These are phyloP conservation scores for Pinguiococcus pyrenoidosus DNA, from an alignment of 108 stramenopile species.

Conservation along the genomic window DNA sequence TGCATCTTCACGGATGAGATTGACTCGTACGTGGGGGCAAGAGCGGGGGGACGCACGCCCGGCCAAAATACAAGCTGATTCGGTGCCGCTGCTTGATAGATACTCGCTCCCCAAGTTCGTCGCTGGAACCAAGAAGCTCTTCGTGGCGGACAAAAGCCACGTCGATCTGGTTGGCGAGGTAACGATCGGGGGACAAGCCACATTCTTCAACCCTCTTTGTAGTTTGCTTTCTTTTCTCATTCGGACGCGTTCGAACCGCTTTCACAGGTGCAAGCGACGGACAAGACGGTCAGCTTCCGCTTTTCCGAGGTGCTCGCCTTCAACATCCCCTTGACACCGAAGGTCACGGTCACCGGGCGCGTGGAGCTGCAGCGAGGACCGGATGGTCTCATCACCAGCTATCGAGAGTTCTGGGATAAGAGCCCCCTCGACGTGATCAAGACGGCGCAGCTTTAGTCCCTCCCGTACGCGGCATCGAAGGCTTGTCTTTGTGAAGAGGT, in stretches of 20 bases:
- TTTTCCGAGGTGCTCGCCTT: constrained; percentile 67
- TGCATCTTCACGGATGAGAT: constrained; percentile 72
- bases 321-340: constrained; percentile 58
- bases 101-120: constrained; percentile 24
- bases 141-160: constrained; percentile 32
- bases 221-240: no score
- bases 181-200: no score
- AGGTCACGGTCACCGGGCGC: constrained; percentile 49
- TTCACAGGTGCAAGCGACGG: constrained; percentile 17
- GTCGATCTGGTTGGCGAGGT: constrained; percentile 20
- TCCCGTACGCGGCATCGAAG: no score
- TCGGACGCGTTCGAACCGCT: no score
- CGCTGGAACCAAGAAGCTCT: constrained; percentile 56
- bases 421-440: neutral
- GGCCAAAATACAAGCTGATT: no score
- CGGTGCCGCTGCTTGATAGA: no score
- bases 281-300: constrained; percentile 40
- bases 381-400: constrained; percentile 59
- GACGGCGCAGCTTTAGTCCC: neutral
- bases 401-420: constrained; percentile 73
- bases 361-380: constrained; percentile 53
- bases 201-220: no score
- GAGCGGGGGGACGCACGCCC: no score
- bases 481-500: no score
- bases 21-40: constrained; percentile 69